Percentiles rank a stretch among this genome's conserved stretches.
Evolutionary conservation across 116 monocot genomes (phyloP).

Genomic region (Cymodocea nodosa): DNA sequence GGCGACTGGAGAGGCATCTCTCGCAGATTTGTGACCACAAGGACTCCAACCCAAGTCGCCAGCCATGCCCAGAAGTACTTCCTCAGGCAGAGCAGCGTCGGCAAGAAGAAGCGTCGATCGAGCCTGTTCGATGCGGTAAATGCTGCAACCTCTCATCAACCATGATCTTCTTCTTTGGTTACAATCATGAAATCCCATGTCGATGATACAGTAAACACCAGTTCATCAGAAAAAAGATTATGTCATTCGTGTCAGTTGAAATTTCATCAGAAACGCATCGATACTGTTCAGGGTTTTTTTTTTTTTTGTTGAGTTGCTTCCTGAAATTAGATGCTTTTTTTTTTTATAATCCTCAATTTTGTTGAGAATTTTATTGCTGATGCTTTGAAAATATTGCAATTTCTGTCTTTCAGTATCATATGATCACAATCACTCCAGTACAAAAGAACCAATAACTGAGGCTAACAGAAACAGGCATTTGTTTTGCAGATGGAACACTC

Average conservation of each 20-base stretch:
- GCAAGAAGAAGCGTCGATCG: constrained; percentile 65
- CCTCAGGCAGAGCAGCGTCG: constrained; percentile 50
- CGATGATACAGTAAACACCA: too few relatives aligned
- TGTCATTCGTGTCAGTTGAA: too few relatives aligned
- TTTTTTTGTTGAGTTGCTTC: too few relatives aligned
- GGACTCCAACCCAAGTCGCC: constrained; percentile 87
- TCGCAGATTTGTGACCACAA: constrained; percentile 52
- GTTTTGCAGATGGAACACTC: constrained; percentile 18
- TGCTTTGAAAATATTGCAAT: not conserved
- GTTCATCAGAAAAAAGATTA: too few relatives aligned
- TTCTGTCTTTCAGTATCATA: not conserved
- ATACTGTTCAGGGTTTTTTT: too few relatives aligned
- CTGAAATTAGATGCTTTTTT: too few relatives aligned
- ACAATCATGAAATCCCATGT: not conserved
- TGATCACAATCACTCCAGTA: too few relatives aligned
- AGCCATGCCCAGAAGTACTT: constrained; percentile 96
- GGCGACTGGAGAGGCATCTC: constrained; percentile 96
- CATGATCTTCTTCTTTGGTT: not conserved
- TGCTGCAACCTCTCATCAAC: not conserved
- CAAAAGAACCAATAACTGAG: too few relatives aligned
- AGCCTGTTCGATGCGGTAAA: constrained; percentile 75
- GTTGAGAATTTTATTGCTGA: too few relatives aligned
- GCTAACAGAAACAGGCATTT: not conserved
- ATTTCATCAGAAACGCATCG: too few relatives aligned
- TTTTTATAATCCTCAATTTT: too few relatives aligned